Conservation (phyloP, 306 rosid genomes). For the Trifolium repens region DNA sequence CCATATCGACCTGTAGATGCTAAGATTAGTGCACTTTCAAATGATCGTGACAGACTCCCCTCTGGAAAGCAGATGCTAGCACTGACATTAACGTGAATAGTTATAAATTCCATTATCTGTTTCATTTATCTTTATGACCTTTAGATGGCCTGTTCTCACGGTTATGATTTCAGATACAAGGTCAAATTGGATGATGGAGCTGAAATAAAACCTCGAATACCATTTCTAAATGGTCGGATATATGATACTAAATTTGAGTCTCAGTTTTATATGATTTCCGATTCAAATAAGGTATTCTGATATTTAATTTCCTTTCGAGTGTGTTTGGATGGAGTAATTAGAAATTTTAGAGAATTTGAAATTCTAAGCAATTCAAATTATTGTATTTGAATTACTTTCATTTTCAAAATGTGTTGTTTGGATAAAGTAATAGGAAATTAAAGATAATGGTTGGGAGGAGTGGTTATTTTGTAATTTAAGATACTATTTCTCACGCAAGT, state of each 20-base stretch:
- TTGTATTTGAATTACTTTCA: too few species aligned
- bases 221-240: constrained; percentile 79
- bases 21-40: constrained; percentile 71
- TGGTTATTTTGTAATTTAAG: constrained; percentile 17
- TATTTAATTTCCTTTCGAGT: constrained; percentile 30
- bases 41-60: constrained; percentile 87
- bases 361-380: too few species aligned
- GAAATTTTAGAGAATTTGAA: too few species aligned
- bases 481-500: constrained; percentile 35
- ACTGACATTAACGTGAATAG: constrained; percentile 77
- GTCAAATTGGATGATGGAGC: constrained; percentile 94
- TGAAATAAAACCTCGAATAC: constrained; percentile 84
- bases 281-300: constrained; percentile 75
- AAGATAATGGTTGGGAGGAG: constrained; percentile 31
- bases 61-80: constrained; percentile 92
- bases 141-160: constrained; percentile 33
- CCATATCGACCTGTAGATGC: constrained; percentile 86
- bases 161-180: constrained; percentile 75
- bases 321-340: too few species aligned
- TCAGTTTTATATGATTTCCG: constrained; percentile 93
- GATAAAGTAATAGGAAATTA: background rate
- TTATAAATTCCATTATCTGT: constrained; percentile 37
- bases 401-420: too few species aligned
- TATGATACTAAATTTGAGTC: constrained; percentile 94
- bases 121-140: constrained; percentile 37